Evolutionary conservation across 1,284 basidiomycete species (phyloP).

Genomic region (Ustilago lituana): DNA sequence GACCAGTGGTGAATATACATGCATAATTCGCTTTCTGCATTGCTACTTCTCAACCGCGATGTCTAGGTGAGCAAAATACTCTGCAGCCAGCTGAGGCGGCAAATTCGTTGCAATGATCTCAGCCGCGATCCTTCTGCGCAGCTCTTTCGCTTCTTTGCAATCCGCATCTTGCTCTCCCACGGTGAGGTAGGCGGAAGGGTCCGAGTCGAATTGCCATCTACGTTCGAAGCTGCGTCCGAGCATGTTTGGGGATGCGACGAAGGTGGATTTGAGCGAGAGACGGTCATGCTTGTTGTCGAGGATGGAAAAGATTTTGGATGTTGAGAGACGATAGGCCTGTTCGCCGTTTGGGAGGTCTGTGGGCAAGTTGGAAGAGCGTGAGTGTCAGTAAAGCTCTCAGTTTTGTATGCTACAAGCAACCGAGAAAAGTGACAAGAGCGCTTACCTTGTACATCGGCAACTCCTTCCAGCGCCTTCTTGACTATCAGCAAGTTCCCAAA

Average conservation of each 20-base stretch:
- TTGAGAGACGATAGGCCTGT: conserved; percentile 32
- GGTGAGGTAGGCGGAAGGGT: conserved; percentile 21
- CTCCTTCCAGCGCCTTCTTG: conserved; percentile 13
- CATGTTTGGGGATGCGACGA: conserved; percentile 33
- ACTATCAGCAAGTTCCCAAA: conserved; percentile 18
- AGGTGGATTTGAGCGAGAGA: conserved; percentile 16
- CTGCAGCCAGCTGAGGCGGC: conserved; percentile 12
- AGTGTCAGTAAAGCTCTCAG: no score
- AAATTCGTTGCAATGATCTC: conserved; percentile 31
- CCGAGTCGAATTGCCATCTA: conserved; percentile 23
- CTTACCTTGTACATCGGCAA: conserved; percentile 42
- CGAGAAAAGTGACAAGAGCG: no score
- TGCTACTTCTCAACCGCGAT: neutral
- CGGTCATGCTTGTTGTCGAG: conserved; percentile 25
- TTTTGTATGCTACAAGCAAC: no score
- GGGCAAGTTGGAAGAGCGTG: neutral
- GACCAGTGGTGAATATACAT: neutral
- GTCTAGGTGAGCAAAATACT: conserved; percentile 24
- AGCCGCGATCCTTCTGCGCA: conserved; percentile 27
- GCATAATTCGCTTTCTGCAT: neutral
- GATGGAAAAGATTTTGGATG: conserved; percentile 16
- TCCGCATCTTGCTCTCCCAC: conserved; percentile 4
- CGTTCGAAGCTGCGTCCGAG: conserved; percentile 38
- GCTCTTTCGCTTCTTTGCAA: conserved; percentile 16
- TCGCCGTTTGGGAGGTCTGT: conserved; percentile 35